phyloP scores from a whole-genome alignment of 371 early-diverging fungal species.

The Dinochytrium kinnereticum region DNA sequence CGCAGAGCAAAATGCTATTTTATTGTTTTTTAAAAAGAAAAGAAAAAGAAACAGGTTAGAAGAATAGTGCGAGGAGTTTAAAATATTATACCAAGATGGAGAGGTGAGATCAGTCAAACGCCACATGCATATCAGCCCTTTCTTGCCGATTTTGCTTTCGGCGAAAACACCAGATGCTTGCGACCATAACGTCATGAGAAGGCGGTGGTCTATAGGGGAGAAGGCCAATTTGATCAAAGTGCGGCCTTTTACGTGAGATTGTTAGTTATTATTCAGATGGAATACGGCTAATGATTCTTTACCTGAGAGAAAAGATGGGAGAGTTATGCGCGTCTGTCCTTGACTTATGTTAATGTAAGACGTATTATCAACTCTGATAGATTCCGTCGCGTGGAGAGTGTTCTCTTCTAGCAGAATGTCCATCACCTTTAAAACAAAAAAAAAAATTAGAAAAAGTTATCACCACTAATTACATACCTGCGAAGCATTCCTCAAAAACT shows the following conservation, averaged over 20 bases:
- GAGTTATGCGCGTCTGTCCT: slow-evolving; percentile 27
- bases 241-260: slow-evolving; percentile 8
- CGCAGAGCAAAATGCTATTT: slow-evolving; percentile 41
- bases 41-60: not conserved
- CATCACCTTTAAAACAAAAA: slow-evolving; percentile 41
- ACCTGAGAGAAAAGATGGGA: slow-evolving; percentile 29
- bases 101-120: slow-evolving; percentile 36
- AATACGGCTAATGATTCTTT: not conserved
- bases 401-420: slow-evolving; percentile 52
- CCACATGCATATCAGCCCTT: slow-evolving; percentile 11
- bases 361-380: slow-evolving; percentile 9
- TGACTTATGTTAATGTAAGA: slow-evolving; percentile 26
- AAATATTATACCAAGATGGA: slow-evolving; percentile 35
- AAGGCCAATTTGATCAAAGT: not conserved
- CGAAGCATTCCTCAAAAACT: slow-evolving; percentile 41
- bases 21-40: not conserved
- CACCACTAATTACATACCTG: slow-evolving; percentile 36
- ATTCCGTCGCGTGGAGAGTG: not conserved
- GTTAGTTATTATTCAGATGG: not conserved
- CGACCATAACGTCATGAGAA: slow-evolving; percentile 14
- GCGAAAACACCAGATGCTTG: slow-evolving; percentile 5
- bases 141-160: slow-evolving; percentile 10
- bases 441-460: not conserved
- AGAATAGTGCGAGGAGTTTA: not conserved
- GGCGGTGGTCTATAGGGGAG: not conserved